Evolutionary conservation across 2,329 filamentous ascomycete species (phyloP).

Genomic region (Pseudocercospora macadamiae): DNA sequence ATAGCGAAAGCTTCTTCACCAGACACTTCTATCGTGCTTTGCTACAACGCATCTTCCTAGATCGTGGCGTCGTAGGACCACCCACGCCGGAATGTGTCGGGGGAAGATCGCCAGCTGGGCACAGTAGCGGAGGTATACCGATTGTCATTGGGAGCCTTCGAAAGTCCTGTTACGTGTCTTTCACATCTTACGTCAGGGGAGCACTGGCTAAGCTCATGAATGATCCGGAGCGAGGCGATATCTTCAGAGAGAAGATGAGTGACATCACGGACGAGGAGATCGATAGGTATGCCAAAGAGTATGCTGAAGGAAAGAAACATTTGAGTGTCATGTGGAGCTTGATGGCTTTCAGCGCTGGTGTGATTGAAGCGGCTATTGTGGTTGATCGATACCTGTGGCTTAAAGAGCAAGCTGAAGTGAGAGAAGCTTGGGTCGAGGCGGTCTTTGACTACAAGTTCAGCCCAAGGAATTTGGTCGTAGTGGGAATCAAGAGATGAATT

Average conservation of each 20-base stretch:
- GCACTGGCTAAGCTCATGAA: conserved; percentile 74
- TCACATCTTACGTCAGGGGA: conserved; percentile 76
- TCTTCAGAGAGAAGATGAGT: conserved; percentile 68
- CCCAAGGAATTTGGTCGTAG: conserved; percentile 88
- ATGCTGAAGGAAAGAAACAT: conserved; percentile 71
- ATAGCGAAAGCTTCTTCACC: conserved; percentile 86
- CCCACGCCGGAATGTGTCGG: conserved; percentile 39
- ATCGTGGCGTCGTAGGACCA: conserved; percentile 73
- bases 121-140: conserved; percentile 59
- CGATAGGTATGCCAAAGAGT: conserved; percentile 67
- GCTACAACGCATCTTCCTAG: conserved; percentile 88
- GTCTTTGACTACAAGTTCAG: conserved; percentile 88
- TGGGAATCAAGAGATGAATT: conserved; percentile 71
- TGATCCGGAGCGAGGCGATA: conserved; percentile 60
- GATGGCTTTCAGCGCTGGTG: conserved; percentile 92
- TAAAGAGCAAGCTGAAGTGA: conserved; percentile 71
- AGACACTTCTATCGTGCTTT: conserved; percentile 91
- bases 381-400: conserved; percentile 88
- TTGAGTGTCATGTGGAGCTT: conserved; percentile 87
- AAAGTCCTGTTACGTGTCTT: conserved; percentile 76
- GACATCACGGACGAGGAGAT: conserved; percentile 76
- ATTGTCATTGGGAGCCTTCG: conserved; percentile 84
- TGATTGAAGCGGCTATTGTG: conserved; percentile 88
- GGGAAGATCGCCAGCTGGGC: conserved; percentile 38
- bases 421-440: conserved; percentile 84